Conservation (phyloP, 2,329 filamentous ascomycete genomes). For the Fusarium sp. region DNA sequence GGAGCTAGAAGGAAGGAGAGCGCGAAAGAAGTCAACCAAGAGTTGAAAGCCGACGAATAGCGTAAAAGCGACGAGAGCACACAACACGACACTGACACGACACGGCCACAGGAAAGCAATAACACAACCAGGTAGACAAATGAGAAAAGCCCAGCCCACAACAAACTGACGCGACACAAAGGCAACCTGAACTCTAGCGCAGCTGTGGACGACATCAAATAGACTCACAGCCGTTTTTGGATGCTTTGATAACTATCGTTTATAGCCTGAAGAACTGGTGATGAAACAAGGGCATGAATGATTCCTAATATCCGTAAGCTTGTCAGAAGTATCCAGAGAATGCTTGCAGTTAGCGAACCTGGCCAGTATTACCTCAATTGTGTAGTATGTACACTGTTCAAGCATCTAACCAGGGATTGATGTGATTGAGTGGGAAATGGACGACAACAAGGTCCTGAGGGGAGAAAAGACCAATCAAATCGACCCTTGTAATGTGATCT, state of each 20-base stretch:
- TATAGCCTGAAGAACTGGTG: slow-evolving; percentile 3
- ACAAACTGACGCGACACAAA: slow-evolving; percentile 34
- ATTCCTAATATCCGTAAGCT: not conserved
- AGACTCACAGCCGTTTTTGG: not conserved
- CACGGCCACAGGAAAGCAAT: slow-evolving; percentile 30
- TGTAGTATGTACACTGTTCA: not conserved
- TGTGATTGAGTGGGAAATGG: slow-evolving; percentile 7
- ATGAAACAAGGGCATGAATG: not conserved
- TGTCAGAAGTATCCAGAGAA: slow-evolving; percentile 12
- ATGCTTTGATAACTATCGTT: not conserved
- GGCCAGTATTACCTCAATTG: slow-evolving; percentile 4
- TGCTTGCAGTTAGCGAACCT: slow-evolving; percentile 6
- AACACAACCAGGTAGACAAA: slow-evolving; percentile 29
- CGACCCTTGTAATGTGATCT: slow-evolving; percentile 31
- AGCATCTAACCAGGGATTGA: slow-evolving; percentile 5
- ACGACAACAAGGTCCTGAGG: not conserved
- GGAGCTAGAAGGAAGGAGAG: slow-evolving; percentile 35
- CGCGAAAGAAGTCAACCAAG: slow-evolving; percentile 22
- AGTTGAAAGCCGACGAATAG: slow-evolving; percentile 27
- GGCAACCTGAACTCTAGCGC: slow-evolving; percentile 17
- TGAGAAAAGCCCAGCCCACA: slow-evolving; percentile 21
- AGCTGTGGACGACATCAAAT: slow-evolving; percentile 9
- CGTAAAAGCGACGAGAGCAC: slow-evolving; percentile 33
- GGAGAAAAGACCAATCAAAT: slow-evolving; percentile 5
- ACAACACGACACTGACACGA: slow-evolving; percentile 41